Evolutionary conservation across 2,329 filamentous ascomycete species (phyloP).

Genomic region (Fusarium bulbicola): DNA sequence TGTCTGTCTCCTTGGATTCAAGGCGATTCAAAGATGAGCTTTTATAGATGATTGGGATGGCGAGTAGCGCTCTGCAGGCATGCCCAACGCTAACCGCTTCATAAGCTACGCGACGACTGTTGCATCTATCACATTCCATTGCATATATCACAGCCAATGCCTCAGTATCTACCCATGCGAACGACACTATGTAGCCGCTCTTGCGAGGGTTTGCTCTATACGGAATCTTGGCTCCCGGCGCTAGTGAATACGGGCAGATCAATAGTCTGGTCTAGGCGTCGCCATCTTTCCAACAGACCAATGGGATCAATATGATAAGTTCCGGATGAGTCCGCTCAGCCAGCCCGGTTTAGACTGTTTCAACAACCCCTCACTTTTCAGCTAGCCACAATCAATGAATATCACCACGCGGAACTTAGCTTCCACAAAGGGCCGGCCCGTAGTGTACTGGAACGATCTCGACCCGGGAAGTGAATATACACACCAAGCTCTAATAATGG

Average conservation of each 20-base stretch:
- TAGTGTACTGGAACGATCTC: rapidly evolving
- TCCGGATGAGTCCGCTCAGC: background rate
- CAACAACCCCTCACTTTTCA: background rate
- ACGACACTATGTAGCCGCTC: background rate
- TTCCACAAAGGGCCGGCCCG: background rate
- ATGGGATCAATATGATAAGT: background rate
- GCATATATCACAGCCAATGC: background rate
- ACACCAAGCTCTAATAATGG: rapidly evolving
- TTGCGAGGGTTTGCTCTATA: background rate
- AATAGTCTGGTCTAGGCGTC: background rate
- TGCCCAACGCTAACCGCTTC: background rate
- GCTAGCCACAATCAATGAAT: background rate
- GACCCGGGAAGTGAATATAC: rapidly evolving
- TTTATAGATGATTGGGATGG: background rate
- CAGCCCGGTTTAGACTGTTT: background rate
- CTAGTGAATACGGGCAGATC: background rate
- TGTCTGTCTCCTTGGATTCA: too few species aligned
- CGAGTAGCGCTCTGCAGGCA: background rate
- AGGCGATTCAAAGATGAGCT: background rate
- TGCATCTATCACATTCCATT: background rate
- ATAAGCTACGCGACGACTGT: too few species aligned
- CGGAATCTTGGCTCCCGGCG: background rate
- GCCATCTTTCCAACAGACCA: background rate
- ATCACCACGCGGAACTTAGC: background rate
- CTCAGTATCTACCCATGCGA: rapidly evolving